Evolutionary conservation across 331 rosid species (phyloP).

Genomic region (Erythrophleum ivorense): DNA sequence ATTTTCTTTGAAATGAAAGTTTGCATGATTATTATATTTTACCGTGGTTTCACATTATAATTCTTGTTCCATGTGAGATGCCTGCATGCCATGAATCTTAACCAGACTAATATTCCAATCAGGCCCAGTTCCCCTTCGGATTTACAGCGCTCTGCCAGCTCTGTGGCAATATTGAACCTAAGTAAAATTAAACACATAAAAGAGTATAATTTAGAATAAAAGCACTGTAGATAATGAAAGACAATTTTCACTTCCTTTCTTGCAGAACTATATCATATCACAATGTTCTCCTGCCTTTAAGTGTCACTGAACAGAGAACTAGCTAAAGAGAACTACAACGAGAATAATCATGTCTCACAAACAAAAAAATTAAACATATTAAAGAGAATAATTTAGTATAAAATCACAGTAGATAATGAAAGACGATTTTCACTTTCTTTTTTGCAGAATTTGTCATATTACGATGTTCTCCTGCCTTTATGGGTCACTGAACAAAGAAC

Average conservation of each 20-base stretch:
- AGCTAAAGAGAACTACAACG: not conserved
- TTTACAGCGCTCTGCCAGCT: slow-evolving; percentile 43
- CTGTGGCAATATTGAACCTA: slow-evolving; percentile 50
- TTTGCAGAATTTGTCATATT: not conserved
- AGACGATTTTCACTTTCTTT: not conserved
- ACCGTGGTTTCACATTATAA: slow-evolving; percentile 54
- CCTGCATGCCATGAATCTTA: slow-evolving; percentile 51
- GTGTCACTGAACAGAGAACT: not conserved
- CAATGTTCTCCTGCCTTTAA: not conserved
- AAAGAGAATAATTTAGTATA: no score
- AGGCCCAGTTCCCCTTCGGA: slow-evolving; percentile 42
- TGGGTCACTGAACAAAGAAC: not conserved
- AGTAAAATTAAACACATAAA: slow-evolving; percentile 16
- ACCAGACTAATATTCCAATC: slow-evolving; percentile 49
- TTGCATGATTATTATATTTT: not conserved
- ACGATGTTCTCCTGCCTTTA: not conserved
- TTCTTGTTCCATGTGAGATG: slow-evolving; percentile 54
- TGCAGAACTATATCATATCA: not conserved
- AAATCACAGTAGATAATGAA: no score
- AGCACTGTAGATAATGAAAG: not conserved
- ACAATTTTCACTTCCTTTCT: not conserved
- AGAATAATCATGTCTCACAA: not conserved
- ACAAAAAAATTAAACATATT: not conserved
- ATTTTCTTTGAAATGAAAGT: not conserved
- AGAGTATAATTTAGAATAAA: not conserved